Evolutionary conservation across 371 early-diverging fungal species (phyloP), one percentile per base, ranked within the genome.

Genomic region (Rhizopus delemar): DNA sequence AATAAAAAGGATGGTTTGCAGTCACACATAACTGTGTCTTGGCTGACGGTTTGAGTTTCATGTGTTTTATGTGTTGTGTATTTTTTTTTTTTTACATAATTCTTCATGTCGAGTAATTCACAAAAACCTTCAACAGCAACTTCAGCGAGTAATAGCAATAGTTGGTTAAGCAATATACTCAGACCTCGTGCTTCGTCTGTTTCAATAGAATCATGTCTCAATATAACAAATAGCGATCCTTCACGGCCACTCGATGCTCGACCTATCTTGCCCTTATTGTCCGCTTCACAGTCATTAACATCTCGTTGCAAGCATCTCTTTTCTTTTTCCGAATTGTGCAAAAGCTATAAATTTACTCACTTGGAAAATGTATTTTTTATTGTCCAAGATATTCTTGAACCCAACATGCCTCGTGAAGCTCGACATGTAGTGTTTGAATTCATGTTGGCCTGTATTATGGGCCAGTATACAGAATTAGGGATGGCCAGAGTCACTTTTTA

Each of bases 401-500:
- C 75, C 5, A 71, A 66, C 22, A 76, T 75, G 56, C 81, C 83
- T 9, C 69, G 73, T 12, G 84, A 84, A 55, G 84, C 84, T 8
- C 75, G 88, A 8, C 82, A 80, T 54, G 68, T 69, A 11, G 86
- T 79, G 0, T 86, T 85, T 75, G 73, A 80, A 45, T 85, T 86
- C 56, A 85, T 87, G 85, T 71, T 79, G 48, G 81, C 85, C 12
- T 85, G 85, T 58, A 84, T 85, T 51, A 59, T 68, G n/a, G 82
- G 84, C 3, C 86, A 87, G 56, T 85, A 84, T 59, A 70, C 73
- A n/a, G 85, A 83, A 13, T 77, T 87, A 2, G 85, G 85, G 11
- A 83, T 87, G 82, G 77, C 83, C 3, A 71, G 86, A 33, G 83
- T 81, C 22, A 75, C 82, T 7, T 87, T 86, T 59, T 87, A 86